Evolutionary conservation across 1,284 basidiomycete species (phyloP), one percentile per base, ranked within the genome.

Genomic region (Tetrapyrgos nigripes): DNA sequence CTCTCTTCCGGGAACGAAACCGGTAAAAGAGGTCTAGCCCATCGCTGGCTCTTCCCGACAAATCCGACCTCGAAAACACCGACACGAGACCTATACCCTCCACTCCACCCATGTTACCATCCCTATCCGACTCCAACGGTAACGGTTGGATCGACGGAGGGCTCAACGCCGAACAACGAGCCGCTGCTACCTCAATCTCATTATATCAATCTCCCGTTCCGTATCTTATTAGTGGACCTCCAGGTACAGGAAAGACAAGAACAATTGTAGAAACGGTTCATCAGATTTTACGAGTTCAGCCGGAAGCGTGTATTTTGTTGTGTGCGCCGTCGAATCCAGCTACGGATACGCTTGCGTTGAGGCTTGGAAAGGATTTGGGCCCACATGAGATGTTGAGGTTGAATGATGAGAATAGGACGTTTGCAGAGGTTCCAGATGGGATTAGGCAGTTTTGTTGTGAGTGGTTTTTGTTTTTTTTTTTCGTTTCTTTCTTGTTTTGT

Each of bases 311-410:
- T 58, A 76, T 81, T 40, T 69, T 81, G 28, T 70, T 82, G 8
- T 81, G 79, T 44, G 79, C 80, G 3, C 80, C 79, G 1, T 82
- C 80, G 1, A 79, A 80, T 58, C 74, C 78, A 9, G 80, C 79
- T 3, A 80, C 79, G 6, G 79, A 82, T 61, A 81, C 79, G 0
- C 70, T 82, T 8, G 77, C 73, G 9, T 61, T 73, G 45, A 70
- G 80, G 17, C 70, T 82, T 17, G 68, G 72, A 46, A 66, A 63
- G 9, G 65, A 72, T 37, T 68, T 82, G 2, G 62, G 66, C 4
- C 79, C 77, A 8, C 63, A 74, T 21, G 73, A 80, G 54, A 77
- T 82, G 75, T 58, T 82, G 5, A 70, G 79, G n/a, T 62, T 82
- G 23, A 82, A 82, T 53, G 77, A 80, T 35, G 74, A 71, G 10